Conservation (phyloP, 768 basidiomycete species). For the Tylopilus sp. region DNA sequence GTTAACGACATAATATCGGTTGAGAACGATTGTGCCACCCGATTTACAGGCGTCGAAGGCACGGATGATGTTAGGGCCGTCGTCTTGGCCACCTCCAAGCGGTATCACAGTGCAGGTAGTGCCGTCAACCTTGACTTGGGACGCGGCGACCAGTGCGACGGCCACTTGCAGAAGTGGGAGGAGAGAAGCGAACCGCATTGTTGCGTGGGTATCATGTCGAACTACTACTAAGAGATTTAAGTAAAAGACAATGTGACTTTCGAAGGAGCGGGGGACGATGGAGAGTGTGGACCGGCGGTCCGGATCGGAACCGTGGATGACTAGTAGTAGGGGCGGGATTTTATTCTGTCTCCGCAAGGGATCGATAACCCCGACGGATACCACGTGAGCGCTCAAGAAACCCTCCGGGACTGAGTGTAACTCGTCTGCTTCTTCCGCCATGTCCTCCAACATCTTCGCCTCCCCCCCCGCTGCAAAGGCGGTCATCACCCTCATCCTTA, state of each 20-base stretch:
- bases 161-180: too few relatives aligned
- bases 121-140: neutral
- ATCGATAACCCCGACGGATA: slow-evolving; percentile 21
- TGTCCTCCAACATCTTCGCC: slow-evolving; percentile 21
- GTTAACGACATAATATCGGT: slow-evolving; percentile 29
- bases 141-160: too few relatives aligned
- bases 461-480: slow-evolving; percentile 16
- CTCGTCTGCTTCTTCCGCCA: slow-evolving; percentile 2
- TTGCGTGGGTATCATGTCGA: too few relatives aligned
- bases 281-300: neutral
- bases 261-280: too few relatives aligned
- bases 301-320: neutral
- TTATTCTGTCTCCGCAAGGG: slow-evolving; percentile 6
- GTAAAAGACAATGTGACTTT: too few relatives aligned
- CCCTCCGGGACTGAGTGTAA: slow-evolving; percentile 2
- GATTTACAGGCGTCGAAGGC: slow-evolving; percentile 23
- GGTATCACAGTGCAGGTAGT: slow-evolving; percentile 26
- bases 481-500: slow-evolving; percentile 42
- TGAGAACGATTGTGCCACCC: slow-evolving; percentile 28
- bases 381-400: slow-evolving; percentile 15
- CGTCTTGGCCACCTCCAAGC: slow-evolving; percentile 34
- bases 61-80: slow-evolving; percentile 33
- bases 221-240: neutral
- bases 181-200: too few relatives aligned
- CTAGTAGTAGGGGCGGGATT: neutral